phyloP scores from a whole-genome alignment of 2,329 filamentous ascomycete species.

The Myriosclerotinia scirpicola region DNA sequence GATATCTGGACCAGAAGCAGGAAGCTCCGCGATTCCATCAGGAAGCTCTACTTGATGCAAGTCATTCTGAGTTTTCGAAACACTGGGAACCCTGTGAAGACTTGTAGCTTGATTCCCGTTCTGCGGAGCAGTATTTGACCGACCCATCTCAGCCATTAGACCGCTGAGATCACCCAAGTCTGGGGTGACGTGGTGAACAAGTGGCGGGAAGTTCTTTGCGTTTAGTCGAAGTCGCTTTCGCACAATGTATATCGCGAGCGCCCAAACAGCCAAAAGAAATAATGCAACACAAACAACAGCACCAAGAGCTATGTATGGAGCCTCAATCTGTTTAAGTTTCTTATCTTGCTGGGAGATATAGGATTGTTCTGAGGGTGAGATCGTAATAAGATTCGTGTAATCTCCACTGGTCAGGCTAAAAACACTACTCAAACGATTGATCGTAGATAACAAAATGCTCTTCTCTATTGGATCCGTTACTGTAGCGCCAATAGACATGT shows the following conservation, averaged over 20 bases:
- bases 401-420: neutral
- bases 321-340: fast-evolving
- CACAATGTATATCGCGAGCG: neutral
- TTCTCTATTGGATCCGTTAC: neutral
- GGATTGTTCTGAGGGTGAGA: neutral
- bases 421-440: neutral
- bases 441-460: neutral
- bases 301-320: neutral
- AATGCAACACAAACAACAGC: neutral
- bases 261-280: neutral
- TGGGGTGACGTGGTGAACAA: neutral
- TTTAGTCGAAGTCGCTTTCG: neutral
- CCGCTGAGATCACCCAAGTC: neutral
- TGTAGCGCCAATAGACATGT: neutral
- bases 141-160: constrained; percentile 1
- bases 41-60: neutral
- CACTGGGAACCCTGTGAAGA: neutral
- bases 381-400: neutral
- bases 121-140: neutral
- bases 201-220: neutral
- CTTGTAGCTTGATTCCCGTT: neutral
- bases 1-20: neutral
- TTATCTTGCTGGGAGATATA: neutral
- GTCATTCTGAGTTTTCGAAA: neutral
- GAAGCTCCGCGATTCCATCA: neutral